phyloP scores from a whole-genome alignment of 805 yeast genomes.

The Lipomyces chichibuensis region DNA sequence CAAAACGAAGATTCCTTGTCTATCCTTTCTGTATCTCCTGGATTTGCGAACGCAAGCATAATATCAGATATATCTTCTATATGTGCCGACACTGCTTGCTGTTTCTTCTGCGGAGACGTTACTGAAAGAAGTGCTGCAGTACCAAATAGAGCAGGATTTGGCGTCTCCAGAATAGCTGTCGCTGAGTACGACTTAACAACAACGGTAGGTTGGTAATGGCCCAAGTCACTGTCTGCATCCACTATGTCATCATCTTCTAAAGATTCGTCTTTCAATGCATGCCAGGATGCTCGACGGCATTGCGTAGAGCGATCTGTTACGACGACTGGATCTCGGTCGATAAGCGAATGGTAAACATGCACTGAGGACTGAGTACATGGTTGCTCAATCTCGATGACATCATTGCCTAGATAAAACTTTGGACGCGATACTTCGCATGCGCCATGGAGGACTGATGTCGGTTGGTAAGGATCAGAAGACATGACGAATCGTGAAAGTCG shows the following conservation, averaged over 20 bases:
- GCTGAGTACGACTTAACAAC: conserved; percentile 3
- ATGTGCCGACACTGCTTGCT: conserved; percentile 7
- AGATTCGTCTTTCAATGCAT: not conserved
- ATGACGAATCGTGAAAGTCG: not conserved
- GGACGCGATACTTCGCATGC: conserved; percentile 8
- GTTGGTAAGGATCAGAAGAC: not conserved
- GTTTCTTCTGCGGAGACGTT: not conserved
- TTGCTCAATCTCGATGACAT: conserved; percentile 4
- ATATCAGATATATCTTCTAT: conserved; percentile 9
- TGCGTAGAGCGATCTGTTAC: not conserved
- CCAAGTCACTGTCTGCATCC: conserved; percentile 9
- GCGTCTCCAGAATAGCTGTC: not conserved
- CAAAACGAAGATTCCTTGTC: conserved; percentile 23
- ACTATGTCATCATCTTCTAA: conserved; percentile 8
- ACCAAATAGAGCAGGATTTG: not conserved
- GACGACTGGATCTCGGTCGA: not conserved
- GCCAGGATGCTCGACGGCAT: not conserved
- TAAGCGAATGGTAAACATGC: not conserved
- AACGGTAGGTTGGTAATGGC: not conserved
- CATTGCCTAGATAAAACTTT: conserved; percentile 23
- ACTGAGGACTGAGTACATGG: not conserved
- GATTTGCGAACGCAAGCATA: not conserved
- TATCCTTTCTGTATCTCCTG: not conserved
- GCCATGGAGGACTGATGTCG: not conserved
- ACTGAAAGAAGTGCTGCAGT: not conserved